Evolutionary conservation across 768 basidiomycete genomes (phyloP), one percentile per base, ranked within the genome.

Genomic region (Tulasnella calospora): DNA sequence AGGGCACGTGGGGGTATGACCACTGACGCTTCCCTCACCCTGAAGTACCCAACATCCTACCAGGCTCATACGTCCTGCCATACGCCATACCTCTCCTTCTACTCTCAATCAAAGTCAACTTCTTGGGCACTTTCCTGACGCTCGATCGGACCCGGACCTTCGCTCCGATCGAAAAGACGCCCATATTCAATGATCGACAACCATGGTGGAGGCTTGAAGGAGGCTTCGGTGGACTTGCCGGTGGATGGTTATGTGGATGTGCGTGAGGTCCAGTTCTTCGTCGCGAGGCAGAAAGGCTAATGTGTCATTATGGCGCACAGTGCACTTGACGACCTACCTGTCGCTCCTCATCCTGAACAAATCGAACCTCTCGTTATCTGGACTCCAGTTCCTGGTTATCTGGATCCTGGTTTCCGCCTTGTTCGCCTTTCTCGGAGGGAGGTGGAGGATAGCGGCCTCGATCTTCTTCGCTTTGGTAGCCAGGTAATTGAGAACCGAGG

Each of bases 71-170:
- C 81, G 82, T 86, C 35, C 86, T 92, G 40, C 87, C 87, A 55
- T 92, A 92, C 82, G 81, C 88, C 41, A 81, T 92, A 36, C 91
- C 91, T 73, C 85, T 93, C n/a, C 85, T 92, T 41, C 82, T 89
- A 4, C 79, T 89, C 7, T 92, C 91, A 13, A 73, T 90, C 55
- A 79, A 89, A 33, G 85, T 91, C 47, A 88, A 88, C 9, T 90
- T 92, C 81, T 85, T 90, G n/a, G 91, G 92, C n/a, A 87, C 90
- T 3, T 92, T 93, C 83, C 85, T 92, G 30, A 92, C 88, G 23
- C 87, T 93, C 72, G 91, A 92, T 82, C 89, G 92, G 55, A 89
- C 91, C 30, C 88, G 90, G 51, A 87, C 89, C 9, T 92, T 93
- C 81, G 84, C 88, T 0, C 86, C 75, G 84, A 86, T 77, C 44